These are phyloP conservation scores for Emergomyces orientalis DNA, from an alignment of 2,329 filamentous ascomycete genomes.

Conservation along the genomic window DNA sequence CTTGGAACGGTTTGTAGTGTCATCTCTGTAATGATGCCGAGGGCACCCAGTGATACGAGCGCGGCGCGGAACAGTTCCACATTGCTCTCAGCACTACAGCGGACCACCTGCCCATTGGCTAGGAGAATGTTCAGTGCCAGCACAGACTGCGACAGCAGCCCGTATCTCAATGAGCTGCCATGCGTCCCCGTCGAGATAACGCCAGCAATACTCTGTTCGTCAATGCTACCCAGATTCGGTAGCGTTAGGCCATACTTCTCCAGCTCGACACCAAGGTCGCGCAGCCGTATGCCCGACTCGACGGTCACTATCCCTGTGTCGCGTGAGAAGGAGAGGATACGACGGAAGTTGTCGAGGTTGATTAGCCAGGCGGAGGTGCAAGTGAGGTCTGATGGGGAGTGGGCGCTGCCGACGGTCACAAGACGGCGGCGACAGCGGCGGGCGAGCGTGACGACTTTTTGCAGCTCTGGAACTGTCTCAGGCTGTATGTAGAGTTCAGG, in stretches of 20 bases:
- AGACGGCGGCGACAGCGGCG: slow-evolving; percentile 71
- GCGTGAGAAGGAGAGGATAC: slow-evolving; percentile 60
- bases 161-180: slow-evolving; percentile 75
- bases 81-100: slow-evolving; percentile 59
- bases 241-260: slow-evolving; percentile 69
- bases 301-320: slow-evolving; percentile 61
- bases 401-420: slow-evolving; percentile 78
- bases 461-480: slow-evolving; percentile 66
- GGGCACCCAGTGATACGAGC: slow-evolving; percentile 73
- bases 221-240: slow-evolving; percentile 89
- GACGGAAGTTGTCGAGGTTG: slow-evolving; percentile 76
- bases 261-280: slow-evolving; percentile 62
- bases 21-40: slow-evolving; percentile 85
- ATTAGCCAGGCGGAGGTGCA: slow-evolving; percentile 91
- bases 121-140: slow-evolving; percentile 68
- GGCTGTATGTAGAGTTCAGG: slow-evolving; percentile 90
- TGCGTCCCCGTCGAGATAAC: slow-evolving; percentile 91
- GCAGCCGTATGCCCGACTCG: slow-evolving; percentile 80
- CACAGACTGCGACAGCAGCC: slow-evolving; percentile 72
- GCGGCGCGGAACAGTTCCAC: slow-evolving; percentile 79
- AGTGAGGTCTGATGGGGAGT: slow-evolving; percentile 86
- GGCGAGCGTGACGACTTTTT: slow-evolving; percentile 72
- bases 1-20: slow-evolving; percentile 71
- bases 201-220: slow-evolving; percentile 84
- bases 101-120: slow-evolving; percentile 63